Evolutionary conservation across 164 flowering plant species (phyloP), one percentile per base, ranked within the genome.

Genomic region (Tetrastigma voinierianum): DNA sequence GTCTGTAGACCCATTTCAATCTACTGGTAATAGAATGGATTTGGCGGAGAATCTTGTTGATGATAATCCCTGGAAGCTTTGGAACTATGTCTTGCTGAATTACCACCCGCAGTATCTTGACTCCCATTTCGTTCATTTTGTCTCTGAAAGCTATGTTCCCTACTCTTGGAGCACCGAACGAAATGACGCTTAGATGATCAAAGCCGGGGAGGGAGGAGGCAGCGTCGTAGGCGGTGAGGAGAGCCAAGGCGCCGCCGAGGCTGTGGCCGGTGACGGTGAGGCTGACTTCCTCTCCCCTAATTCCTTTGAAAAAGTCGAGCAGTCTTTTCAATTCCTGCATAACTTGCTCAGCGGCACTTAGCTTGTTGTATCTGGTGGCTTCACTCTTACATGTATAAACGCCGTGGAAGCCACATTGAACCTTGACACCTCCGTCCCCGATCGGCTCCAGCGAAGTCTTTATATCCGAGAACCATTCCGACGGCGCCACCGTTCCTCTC

Each of bases 241-340:
- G 81, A 40, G 87, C 88, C 60, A n/a, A n/a, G 4, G 96, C 89
- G 21, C 87, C 90, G 24, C 92, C 96, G 0, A 90, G 56, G 93
- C n/a, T 86, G 40, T 90, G 96, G 4, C 96, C 93, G 0, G 91
- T 86, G 32, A 86, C 73, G 4, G 93, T 90, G 3, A 90, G 62
- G 70, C n/a, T 83, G 19, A 86, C 83, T 60, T 83, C 73, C 59
- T 87, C 82, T 40, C 86, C 88, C 60, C 58, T 66, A n/a, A n/a
- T n/a, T 16, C 44, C 60, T 57, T 59, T 65, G 57, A 79, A 81
- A 10, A 70, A 48, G 5, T 67, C 57, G n/a, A 83, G 78, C 2
- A 86, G 72, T 18, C 74, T 73, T 2, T 49, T 57, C 1, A 87
- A 45, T 56, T 86, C 93, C 44, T 58, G 13, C 87, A 90, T 84